These are phyloP conservation scores for Lyophyllum semitale DNA, from an alignment of 768 basidiomycete genomes.

Conservation along the genomic window DNA sequence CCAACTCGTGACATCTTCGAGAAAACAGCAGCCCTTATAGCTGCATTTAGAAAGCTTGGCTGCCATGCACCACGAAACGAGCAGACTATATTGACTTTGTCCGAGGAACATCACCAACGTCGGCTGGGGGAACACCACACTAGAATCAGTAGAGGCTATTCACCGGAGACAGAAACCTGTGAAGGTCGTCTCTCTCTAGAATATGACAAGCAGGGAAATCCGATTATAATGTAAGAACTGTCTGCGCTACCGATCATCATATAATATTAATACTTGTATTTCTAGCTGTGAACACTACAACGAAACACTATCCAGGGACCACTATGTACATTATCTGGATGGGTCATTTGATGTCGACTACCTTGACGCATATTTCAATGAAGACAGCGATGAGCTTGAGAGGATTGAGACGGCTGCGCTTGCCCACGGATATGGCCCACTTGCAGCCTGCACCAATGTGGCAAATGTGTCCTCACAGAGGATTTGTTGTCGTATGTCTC, in stretches of 20 bases:
- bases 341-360: constrained; percentile 22
- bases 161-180: neutral
- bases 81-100: neutral
- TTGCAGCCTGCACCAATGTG: constrained; percentile 14
- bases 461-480: constrained; percentile 9
- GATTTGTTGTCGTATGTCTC: neutral
- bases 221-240: neutral
- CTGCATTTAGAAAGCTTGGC: neutral
- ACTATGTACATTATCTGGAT: constrained; percentile 10
- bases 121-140: neutral
- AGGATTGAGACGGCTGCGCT: constrained; percentile 19
- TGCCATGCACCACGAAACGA: neutral
- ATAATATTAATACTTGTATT: neutral
- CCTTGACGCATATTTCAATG: constrained; percentile 18
- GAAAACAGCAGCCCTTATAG: constrained; percentile 10
- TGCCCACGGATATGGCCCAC: constrained; percentile 17
- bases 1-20: constrained; percentile 8
- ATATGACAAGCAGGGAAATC: neutral
- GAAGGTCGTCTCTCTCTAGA: neutral
- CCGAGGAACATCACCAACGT: neutral
- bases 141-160: constrained; percentile 1
- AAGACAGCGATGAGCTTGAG: constrained; percentile 19
- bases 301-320: neutral
- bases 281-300: constrained; percentile 10
- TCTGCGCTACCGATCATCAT: too few relatives aligned